Percentiles rank a stretch among this genome's conserved stretches.
Conservation (phyloP, 106 monocot species). For the Gastrodia elata region DNA sequence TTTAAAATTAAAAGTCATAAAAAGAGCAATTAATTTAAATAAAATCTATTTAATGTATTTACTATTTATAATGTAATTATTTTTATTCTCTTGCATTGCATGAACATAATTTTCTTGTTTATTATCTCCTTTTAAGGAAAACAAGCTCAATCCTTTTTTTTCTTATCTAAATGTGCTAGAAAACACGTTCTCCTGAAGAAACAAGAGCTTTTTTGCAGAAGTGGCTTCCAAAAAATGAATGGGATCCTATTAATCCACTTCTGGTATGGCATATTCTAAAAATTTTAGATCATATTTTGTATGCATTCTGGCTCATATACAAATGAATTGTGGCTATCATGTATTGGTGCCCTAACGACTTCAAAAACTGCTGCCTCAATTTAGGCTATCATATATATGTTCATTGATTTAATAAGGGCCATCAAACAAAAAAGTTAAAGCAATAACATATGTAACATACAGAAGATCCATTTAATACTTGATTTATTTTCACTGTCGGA, state of each 20-base stretch:
- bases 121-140: neutral
- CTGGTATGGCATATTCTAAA: constrained; percentile 44
- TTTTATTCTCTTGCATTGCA: neutral
- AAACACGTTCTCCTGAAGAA: constrained; percentile 78
- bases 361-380: too few species aligned
- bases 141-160: neutral
- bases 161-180: constrained; percentile 33
- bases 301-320: too few species aligned
- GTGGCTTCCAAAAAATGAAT: constrained; percentile 97
- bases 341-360: too few species aligned
- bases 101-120: neutral
- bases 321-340: too few species aligned
- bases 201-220: constrained; percentile 78
- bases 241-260: constrained; percentile 86
- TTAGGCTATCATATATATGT: too few species aligned
- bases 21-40: neutral
- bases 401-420: too few species aligned
- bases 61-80: too few species aligned
- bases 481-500: too few species aligned
- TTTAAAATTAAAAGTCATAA: neutral
- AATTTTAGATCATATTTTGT: too few species aligned
- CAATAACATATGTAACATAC: too few species aligned
- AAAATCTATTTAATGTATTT: neutral
- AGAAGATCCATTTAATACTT: too few species aligned
- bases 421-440: too few species aligned